phyloP scores from a whole-genome alignment of 768 basidiomycete genomes.

The Rhizopogon salebrosus region DNA sequence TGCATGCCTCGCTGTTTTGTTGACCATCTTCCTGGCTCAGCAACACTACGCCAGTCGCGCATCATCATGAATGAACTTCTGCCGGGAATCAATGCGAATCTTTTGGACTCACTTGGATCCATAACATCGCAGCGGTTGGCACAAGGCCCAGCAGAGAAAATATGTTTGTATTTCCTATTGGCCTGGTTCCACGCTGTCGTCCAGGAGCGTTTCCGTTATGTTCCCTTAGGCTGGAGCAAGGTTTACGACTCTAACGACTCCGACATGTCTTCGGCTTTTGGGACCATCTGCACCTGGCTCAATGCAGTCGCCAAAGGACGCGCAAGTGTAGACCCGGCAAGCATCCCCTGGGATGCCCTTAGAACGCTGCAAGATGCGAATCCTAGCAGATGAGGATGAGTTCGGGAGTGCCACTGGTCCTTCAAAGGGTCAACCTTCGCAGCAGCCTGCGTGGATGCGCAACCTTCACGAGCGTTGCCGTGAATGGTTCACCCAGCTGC shows the following conservation, averaged over 20 bases:
- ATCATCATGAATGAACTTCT: conserved; percentile 99
- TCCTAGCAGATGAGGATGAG: conserved; percentile 78
- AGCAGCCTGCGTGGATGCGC: conserved; percentile 96
- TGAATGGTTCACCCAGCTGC: conserved; percentile 78
- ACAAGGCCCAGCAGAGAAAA: conserved; percentile 89
- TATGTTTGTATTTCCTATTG: conserved; percentile 89
- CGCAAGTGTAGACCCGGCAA: conserved; percentile 86
- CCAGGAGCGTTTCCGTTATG: conserved; percentile 94
- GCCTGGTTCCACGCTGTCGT: conserved; percentile 99
- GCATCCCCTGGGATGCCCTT: conserved; percentile 95
- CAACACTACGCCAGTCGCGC: conserved; percentile 92
- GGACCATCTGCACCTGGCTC: conserved; percentile 91
- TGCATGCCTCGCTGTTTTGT: too few species aligned
- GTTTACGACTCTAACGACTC: conserved; percentile 99
- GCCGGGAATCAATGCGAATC: conserved; percentile 93
- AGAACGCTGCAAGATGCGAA: conserved; percentile 92
- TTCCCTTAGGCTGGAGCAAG: conserved; percentile 95
- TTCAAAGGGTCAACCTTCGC: conserved; percentile 57
- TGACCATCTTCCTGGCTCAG: too few species aligned
- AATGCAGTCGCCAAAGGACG: conserved; percentile 75
- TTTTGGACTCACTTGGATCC: conserved; percentile 80
- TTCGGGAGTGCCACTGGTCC: conserved; percentile 45
- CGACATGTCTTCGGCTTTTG: conserved; percentile 89
- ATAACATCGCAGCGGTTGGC: conserved; percentile 68
- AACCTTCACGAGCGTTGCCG: conserved; percentile 73